phyloP scores from a whole-genome alignment of 768 basidiomycete genomes.

The Rhodotorula sphaerocarpa region DNA sequence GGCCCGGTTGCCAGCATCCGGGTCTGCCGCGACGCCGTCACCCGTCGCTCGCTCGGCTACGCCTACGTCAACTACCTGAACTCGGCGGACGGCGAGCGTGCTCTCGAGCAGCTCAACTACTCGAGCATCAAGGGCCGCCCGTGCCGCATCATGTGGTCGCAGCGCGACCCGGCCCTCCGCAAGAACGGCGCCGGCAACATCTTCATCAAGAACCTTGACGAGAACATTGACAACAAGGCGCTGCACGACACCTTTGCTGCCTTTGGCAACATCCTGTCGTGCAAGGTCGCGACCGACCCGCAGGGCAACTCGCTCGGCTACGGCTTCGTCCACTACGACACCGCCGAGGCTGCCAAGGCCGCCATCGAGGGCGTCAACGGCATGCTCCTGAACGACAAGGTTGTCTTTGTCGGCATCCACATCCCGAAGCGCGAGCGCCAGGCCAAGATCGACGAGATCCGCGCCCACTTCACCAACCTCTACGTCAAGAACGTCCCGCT shows the following conservation, averaged over 20 bases:
- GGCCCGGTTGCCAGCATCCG: slow-evolving; percentile 98
- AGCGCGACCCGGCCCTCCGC: slow-evolving; percentile 96
- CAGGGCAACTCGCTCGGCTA: slow-evolving; percentile 93
- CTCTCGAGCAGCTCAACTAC: slow-evolving; percentile 97
- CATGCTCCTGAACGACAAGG: slow-evolving; percentile 98
- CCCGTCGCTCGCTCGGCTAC: slow-evolving; percentile 97
- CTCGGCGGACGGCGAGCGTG: slow-evolving; percentile 89
- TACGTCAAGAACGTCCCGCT: slow-evolving; percentile 94
- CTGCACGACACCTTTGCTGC: slow-evolving; percentile 99
- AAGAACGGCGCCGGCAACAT: slow-evolving; percentile 99
- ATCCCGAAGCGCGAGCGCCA: slow-evolving; percentile 97
- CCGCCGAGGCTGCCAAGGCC: slow-evolving; percentile 84
- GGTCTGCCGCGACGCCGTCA: slow-evolving; percentile 99
- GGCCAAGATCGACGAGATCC: slow-evolving; percentile 97
- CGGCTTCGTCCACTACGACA: slow-evolving; percentile 98
- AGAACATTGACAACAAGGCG: slow-evolving; percentile 59
- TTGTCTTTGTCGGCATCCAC: slow-evolving; percentile 96
- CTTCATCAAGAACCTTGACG: slow-evolving; percentile 99
- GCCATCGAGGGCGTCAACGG: slow-evolving; percentile 99
- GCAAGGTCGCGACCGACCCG: slow-evolving; percentile 97
- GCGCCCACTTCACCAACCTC: slow-evolving; percentile 92
- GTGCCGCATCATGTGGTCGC: slow-evolving; percentile 99
- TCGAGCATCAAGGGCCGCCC: slow-evolving; percentile 96
- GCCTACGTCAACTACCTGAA: slow-evolving; percentile 99
- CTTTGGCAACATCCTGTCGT: slow-evolving; percentile 95